Percentiles rank a stretch among this genome's conserved stretches.
phyloP scores from a whole-genome alignment of 176 grass and related monocot species.

The Cymbopogon citratus region DNA sequence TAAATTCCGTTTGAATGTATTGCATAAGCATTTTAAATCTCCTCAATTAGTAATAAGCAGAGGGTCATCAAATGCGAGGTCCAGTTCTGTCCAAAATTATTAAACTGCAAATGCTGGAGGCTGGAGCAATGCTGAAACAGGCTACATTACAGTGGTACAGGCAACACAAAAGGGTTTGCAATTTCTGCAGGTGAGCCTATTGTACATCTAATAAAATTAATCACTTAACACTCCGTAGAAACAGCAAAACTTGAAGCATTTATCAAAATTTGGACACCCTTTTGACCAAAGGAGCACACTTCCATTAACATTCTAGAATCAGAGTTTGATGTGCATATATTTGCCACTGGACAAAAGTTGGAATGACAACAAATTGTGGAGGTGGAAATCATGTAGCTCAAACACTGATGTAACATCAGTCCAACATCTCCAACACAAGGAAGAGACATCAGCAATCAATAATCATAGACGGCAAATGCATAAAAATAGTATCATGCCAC shows the following conservation, averaged over 20 bases:
- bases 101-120: background rate
- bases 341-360: background rate
- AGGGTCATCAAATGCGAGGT: background rate
- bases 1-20: background rate
- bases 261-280: background rate
- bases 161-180: background rate
- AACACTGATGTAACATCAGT: background rate
- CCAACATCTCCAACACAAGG: background rate
- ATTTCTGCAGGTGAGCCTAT: background rate
- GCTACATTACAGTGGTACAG: background rate
- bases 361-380: background rate
- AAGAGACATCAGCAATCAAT: background rate
- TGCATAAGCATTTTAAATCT: background rate
- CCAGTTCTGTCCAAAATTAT: background rate
- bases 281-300: background rate
- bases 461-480: background rate
- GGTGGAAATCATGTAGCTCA: background rate
- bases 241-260: background rate
- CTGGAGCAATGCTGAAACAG: background rate
- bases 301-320: background rate
- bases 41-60: background rate
- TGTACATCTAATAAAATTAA: conserved; percentile 7
- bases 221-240: background rate
- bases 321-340: background rate
- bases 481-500: background rate